Percentiles rank a stretch among this genome's conserved stretches.
Evolutionary conservation across 2,329 filamentous ascomycete species (phyloP).

Genomic region (Aspergillus sp.): DNA sequence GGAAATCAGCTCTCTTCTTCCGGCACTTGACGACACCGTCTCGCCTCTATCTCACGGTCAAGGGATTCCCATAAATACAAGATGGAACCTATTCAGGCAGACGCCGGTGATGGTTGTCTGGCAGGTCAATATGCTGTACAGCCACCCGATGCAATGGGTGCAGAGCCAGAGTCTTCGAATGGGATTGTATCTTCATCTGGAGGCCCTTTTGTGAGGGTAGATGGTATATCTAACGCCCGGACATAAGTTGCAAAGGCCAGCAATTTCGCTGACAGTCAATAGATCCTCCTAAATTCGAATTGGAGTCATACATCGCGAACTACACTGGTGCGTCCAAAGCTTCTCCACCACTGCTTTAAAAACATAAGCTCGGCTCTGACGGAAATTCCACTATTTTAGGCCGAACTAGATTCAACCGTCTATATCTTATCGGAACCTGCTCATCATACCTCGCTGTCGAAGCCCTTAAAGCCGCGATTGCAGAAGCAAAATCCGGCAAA

Average conservation of each 20-base stretch:
- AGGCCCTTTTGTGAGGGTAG: slow-evolving; percentile 26
- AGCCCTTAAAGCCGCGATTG: slow-evolving; percentile 74
- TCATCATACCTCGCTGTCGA: slow-evolving; percentile 76
- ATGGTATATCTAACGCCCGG: slow-evolving; percentile 24
- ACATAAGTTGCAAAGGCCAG: neutral
- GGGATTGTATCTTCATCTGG: neutral
- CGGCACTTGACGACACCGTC: neutral
- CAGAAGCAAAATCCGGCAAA: slow-evolving; percentile 72
- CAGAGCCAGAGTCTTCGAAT: slow-evolving; percentile 11
- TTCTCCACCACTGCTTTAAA: neutral
- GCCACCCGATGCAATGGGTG: neutral
- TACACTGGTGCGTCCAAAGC: slow-evolving; percentile 66
- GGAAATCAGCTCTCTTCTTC: neutral
- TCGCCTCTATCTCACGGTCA: neutral
- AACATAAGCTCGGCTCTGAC: neutral
- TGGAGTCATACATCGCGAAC: slow-evolving; percentile 87
- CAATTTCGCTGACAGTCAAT: neutral
- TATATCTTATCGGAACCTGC: slow-evolving; percentile 76
- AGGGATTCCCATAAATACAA: neutral
- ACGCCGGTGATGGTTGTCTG: slow-evolving; percentile 21
- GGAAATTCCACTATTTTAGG: slow-evolving; percentile 50
- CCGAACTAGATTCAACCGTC: slow-evolving; percentile 75
- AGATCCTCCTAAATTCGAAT: slow-evolving; percentile 85
- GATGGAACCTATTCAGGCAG: slow-evolving; percentile 30
- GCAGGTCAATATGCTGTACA: slow-evolving; percentile 18